These are phyloP conservation scores for Astragalus membranaceus DNA, from an alignment of 306 rosid genomes.

Conservation along the genomic window DNA sequence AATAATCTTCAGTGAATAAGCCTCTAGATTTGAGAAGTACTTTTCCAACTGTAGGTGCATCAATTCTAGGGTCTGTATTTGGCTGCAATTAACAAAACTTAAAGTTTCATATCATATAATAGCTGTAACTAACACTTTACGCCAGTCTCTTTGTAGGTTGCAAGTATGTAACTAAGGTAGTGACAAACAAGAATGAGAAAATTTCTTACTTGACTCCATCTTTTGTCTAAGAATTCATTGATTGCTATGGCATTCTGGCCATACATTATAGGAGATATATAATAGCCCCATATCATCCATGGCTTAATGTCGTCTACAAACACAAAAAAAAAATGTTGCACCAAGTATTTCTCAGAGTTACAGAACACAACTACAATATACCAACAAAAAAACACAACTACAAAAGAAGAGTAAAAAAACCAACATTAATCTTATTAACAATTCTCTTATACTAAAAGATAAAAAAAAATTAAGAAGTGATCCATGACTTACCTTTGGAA, in stretches of 20 bases:
- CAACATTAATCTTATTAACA: neutral
- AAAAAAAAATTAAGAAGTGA: neutral
- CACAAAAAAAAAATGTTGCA: neutral
- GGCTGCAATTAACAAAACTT: constrained; percentile 32
- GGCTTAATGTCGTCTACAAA: constrained; percentile 52
- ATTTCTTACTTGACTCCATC: constrained; percentile 61
- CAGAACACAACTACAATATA: too few species aligned
- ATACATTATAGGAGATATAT: constrained; percentile 72
- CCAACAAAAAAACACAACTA: too few species aligned
- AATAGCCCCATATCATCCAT: constrained; percentile 82
- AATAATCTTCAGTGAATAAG: constrained; percentile 42
- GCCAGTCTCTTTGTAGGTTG: neutral
- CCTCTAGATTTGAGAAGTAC: constrained; percentile 55
- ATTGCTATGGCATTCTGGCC: constrained; percentile 83
- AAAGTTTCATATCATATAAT: neutral
- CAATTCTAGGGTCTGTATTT: constrained; percentile 36
- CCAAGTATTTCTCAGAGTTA: neutral
- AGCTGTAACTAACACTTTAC: neutral
- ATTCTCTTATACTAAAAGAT: neutral
- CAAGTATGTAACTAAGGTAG: neutral
- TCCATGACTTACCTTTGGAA: constrained; percentile 33
- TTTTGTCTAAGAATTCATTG: constrained; percentile 72
- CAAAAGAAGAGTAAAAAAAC: neutral
- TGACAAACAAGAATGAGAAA: neutral
- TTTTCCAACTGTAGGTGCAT: constrained; percentile 52